Conservation (phyloP, 2,329 filamentous ascomycete species). For the Pseudocercospora eumusae region DNA sequence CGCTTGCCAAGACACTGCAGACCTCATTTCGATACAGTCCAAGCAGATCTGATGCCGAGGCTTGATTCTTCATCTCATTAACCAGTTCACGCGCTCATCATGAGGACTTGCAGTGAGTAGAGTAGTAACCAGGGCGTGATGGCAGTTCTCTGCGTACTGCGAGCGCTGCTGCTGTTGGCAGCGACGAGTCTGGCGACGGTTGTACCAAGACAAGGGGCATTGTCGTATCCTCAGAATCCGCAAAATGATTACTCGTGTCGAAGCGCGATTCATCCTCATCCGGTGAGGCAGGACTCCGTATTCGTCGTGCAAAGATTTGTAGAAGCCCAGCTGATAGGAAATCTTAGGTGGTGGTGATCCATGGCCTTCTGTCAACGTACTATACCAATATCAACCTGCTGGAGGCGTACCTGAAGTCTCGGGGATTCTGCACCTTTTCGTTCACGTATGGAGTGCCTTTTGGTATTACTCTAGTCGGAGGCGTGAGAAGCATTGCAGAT, state of each 20-base stretch:
- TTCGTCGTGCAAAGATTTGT: background rate
- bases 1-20: background rate
- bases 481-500: constrained; percentile 1
- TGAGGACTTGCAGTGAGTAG: background rate
- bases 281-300: constrained; percentile 7
- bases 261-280: constrained; percentile 16
- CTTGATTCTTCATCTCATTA: background rate
- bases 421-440: constrained; percentile 14
- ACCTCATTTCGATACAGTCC: background rate
- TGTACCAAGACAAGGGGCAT: background rate
- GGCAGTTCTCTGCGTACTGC: background rate
- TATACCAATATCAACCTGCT: constrained; percentile 1
- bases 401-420: background rate
- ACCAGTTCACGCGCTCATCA: background rate
- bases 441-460: constrained; percentile 8
- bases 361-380: constrained; percentile 5
- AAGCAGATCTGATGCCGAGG: background rate
- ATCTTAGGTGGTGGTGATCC: background rate
- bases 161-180: background rate
- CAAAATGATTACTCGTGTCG: constrained; percentile 19
- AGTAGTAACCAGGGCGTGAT: background rate
- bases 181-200: background rate
- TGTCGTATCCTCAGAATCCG: constrained; percentile 5
- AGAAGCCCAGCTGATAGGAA: background rate
- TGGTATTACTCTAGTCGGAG: constrained; percentile 7